Conservation (phyloP, 2,329 filamentous ascomycete genomes). For the Clonostachys solani region DNA sequence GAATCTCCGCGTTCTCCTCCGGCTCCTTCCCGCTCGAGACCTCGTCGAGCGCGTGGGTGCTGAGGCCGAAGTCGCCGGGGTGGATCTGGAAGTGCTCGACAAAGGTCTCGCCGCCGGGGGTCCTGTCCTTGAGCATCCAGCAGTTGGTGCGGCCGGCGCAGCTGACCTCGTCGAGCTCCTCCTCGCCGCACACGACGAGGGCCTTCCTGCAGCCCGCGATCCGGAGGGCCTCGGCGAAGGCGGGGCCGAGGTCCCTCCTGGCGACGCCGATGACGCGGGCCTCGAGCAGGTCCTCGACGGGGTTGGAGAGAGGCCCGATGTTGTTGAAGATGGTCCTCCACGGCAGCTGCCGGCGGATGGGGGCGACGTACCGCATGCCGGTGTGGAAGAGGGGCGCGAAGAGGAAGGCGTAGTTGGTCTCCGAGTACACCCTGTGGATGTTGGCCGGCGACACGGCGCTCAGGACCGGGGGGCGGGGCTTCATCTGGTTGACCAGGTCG, state of each 20-base stretch:
- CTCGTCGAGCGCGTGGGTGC: slow-evolving; percentile 65
- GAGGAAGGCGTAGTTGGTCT: slow-evolving; percentile 89
- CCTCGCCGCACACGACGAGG: slow-evolving; percentile 86
- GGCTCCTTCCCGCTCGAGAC: slow-evolving; percentile 86
- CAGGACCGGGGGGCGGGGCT: slow-evolving; percentile 69
- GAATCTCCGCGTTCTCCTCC: slow-evolving; percentile 79
- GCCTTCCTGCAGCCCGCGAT: slow-evolving; percentile 77
- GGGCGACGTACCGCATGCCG: slow-evolving; percentile 85
- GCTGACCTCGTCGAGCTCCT: slow-evolving; percentile 93
- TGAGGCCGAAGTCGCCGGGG: slow-evolving; percentile 84
- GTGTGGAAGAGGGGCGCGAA: slow-evolving; percentile 96
- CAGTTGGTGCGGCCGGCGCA: slow-evolving; percentile 86
- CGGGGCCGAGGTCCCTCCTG: slow-evolving; percentile 77
- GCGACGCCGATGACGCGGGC: slow-evolving; percentile 92
- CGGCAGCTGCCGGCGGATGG: slow-evolving; percentile 81
- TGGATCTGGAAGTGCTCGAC: slow-evolving; percentile 75
- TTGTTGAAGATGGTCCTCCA: slow-evolving; percentile 98
- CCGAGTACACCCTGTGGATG: slow-evolving; percentile 67
- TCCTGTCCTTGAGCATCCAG: slow-evolving; percentile 67
- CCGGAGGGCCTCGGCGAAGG: slow-evolving; percentile 81
- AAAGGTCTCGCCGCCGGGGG: slow-evolving; percentile 34
- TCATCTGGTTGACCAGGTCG: slow-evolving; percentile 77
- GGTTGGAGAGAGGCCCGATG: slow-evolving; percentile 87
- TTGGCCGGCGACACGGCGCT: slow-evolving; percentile 68
- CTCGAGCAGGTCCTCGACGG: slow-evolving; percentile 78